These are phyloP conservation scores for Plantago coronopus DNA, from an alignment of 305 asterid species.

Conservation along the genomic window DNA sequence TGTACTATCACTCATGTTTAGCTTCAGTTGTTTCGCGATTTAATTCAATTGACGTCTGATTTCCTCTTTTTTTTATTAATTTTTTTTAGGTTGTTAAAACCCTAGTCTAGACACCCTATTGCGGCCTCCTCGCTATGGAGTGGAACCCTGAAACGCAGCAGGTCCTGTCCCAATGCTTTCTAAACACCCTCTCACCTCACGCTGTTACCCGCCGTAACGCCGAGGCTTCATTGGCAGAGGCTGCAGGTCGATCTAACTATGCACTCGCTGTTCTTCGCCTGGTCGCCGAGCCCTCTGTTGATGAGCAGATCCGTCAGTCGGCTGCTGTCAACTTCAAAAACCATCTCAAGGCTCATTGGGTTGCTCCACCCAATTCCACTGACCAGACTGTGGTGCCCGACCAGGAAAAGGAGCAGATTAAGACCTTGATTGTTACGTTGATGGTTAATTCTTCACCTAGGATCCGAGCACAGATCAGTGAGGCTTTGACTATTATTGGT, in stretches of 20 bases:
- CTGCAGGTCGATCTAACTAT: slow-evolving; percentile 63
- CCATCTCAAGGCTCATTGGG: slow-evolving; percentile 73
- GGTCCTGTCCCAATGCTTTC: slow-evolving; percentile 74
- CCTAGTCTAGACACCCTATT: slow-evolving; percentile 30
- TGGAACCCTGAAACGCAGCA: slow-evolving; percentile 73
- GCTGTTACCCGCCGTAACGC: slow-evolving; percentile 80
- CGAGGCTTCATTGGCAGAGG: slow-evolving; percentile 58
- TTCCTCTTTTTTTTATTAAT: too few species aligned
- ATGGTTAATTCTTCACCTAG: slow-evolving; percentile 62
- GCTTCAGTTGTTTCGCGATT: too few species aligned
- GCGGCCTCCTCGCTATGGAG: slow-evolving; percentile 55
- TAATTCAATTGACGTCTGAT: too few species aligned
- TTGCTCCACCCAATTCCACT: slow-evolving; percentile 29
- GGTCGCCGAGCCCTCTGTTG: slow-evolving; percentile 69
- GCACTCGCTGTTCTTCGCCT: slow-evolving; percentile 86
- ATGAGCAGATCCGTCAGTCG: slow-evolving; percentile 82
- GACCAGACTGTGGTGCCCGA: slow-evolving; percentile 40
- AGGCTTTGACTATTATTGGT: slow-evolving; percentile 81
- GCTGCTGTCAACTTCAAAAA: slow-evolving; percentile 92
- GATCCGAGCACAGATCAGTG: slow-evolving; percentile 80
- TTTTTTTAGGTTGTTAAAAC: too few species aligned
- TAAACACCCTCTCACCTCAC: slow-evolving; percentile 62
- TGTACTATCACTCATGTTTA: too few species aligned
- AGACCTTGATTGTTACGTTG: slow-evolving; percentile 58
- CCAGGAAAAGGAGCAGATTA: slow-evolving; percentile 76